Evolutionary conservation across 257 asterid species (phyloP), one percentile per base, ranked within the genome.

Genomic region (Lycium barbarum): DNA sequence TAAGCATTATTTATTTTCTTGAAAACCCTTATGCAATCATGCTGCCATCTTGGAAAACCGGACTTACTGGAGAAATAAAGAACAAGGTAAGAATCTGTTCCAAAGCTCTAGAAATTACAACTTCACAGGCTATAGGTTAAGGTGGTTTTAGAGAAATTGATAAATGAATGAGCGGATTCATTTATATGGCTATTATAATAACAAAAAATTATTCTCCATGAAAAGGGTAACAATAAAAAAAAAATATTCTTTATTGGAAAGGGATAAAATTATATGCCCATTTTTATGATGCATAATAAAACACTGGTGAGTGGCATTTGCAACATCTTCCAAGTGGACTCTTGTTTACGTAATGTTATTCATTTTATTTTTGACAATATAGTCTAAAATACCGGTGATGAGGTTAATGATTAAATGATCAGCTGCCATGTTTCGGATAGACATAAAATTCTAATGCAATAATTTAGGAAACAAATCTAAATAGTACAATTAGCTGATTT

Each of bases 401-500:
- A 15, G 47, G 47, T 26, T 66, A 66, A 35, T 33, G 47, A 33
- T 66, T 33, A 33, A 66, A 33, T 26, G 33, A 26, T 66, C 1
- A 66, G 5, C 8, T 66, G 73, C 47, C 73, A 35, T 78, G 82
- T 53, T 53, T 78, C 12, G 65, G 82, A 78, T 78, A 53, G 26
- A 53, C 65, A 78, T 78, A 78, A 53, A 76, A 51, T 53, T 78
- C 82, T 7, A 26, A 26, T 78, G 82, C 82, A 78, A 53, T 78
- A 78, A 33, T 78, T 78, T 53, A 26, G 82, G 82, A 33, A 78
- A 78, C 65, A 78, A 53, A 78, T 53, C 82, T 78, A 26, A 53
- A 53, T 78, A 13, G 63, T 76, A 78, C n/a, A 78, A 78, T 78
- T 14, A 53, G 65, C 43, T 78, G 49, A 78, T 78, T 78, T 53